Conservation (phyloP, 2,329 filamentous ascomycete species). For the Trichoderma arundinaceum region DNA sequence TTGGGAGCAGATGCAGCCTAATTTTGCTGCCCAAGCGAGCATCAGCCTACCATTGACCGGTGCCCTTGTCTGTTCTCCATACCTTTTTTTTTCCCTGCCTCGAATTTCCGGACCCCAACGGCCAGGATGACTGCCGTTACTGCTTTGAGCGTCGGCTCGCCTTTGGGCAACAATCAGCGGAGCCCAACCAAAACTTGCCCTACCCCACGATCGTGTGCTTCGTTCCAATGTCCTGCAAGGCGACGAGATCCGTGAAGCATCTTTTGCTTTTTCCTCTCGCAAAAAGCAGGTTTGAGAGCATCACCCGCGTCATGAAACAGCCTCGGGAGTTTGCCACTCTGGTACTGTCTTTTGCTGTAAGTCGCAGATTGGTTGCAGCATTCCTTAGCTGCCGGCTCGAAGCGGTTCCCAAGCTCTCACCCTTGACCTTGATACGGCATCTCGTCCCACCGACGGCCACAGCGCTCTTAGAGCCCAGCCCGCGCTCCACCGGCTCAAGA, state of each 20-base stretch:
- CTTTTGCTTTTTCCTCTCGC: constrained; percentile 18
- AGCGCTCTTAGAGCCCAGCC: constrained; percentile 1
- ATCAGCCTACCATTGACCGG: constrained; percentile 26
- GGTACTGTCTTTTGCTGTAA: constrained; percentile 19
- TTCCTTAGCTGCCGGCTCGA: constrained; percentile 22
- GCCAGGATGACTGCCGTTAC: background rate
- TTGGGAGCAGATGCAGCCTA: constrained; percentile 30
- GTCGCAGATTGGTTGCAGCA: constrained; percentile 29
- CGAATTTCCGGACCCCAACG: constrained; percentile 21
- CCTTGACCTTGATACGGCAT: constrained; percentile 30
- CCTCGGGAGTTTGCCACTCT: constrained; percentile 30
- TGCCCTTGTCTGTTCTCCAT: constrained; percentile 5
- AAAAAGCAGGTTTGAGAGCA: constrained; percentile 30
- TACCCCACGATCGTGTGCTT: constrained; percentile 31
- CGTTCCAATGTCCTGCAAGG: constrained; percentile 28
- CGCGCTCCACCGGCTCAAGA: constrained; percentile 23
- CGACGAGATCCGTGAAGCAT: constrained; percentile 26
- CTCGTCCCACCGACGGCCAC: constrained; percentile 30
- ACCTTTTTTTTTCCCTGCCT: constrained; percentile 17
- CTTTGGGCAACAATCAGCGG: constrained; percentile 33
- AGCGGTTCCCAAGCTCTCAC: constrained; percentile 17
- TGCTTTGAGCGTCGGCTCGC: constrained; percentile 28
- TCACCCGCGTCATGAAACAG: constrained; percentile 30
- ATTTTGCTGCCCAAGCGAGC: constrained; percentile 31
- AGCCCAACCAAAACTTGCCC: constrained; percentile 32